Percentiles rank a stretch among this genome's conserved stretches.
Conservation (phyloP, 805 yeast species). For the Candida nitratophila region DNA sequence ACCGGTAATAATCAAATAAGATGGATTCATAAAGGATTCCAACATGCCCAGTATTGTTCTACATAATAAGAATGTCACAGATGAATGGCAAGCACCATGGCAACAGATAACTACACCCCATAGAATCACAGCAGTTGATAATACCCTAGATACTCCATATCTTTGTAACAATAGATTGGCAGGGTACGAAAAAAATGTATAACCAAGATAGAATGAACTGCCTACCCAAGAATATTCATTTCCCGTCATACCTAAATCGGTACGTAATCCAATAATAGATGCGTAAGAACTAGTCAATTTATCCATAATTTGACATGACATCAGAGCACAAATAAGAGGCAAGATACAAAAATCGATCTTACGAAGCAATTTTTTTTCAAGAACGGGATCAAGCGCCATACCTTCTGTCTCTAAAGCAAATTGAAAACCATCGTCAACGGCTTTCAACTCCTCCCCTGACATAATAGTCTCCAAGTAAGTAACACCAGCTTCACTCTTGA, state of each 20-base stretch:
- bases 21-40: conserved; percentile 33
- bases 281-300: conserved; percentile 48
- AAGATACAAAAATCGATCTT: no score
- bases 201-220: conserved; percentile 42
- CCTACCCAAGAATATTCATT: conserved; percentile 26
- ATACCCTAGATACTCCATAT: conserved; percentile 20
- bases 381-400: no score
- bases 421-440: no score
- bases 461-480: no score
- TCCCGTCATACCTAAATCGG: conserved; percentile 43
- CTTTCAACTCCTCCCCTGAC: no score
- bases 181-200: no score
- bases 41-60: conserved; percentile 36
- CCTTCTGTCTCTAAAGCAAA: no score
- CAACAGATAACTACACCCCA: conserved; percentile 59
- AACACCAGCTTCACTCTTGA: no score
- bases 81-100: conserved; percentile 34
- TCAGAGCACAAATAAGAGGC: no score
- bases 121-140: conserved; percentile 36
- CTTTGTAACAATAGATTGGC: conserved; percentile 43
- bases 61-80: conserved; percentile 34
- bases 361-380: no score
- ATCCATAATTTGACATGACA: conserved; percentile 65
- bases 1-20: conserved; percentile 24
- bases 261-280: conserved; percentile 47